A percentile compares a stretch with the other conserved stretches of the same genome.
These are phyloP conservation scores for Dittrichia graveolens DNA, from an alignment of 129 eudicot species.

Conservation along the genomic window DNA sequence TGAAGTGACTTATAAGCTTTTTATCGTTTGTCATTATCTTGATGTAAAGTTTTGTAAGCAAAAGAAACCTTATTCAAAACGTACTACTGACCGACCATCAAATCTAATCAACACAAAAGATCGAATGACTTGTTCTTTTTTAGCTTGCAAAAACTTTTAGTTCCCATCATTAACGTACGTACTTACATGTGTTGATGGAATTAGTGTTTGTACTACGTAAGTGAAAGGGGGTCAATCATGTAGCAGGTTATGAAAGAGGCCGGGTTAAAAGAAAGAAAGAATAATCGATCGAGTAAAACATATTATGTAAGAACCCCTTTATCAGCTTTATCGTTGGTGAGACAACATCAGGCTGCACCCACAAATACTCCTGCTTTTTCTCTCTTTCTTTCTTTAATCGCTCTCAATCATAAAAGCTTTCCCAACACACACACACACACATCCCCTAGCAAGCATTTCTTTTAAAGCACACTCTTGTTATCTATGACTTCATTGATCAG, in stretches of 20 bases:
- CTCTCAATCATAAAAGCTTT: conserved; percentile 44
- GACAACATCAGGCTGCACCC: conserved; percentile 48
- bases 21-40: conserved; percentile 29
- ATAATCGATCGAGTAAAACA: conserved; percentile 24
- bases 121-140: conserved; percentile 7
- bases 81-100: conserved; percentile 20
- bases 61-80: conserved; percentile 23
- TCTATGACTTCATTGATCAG: conserved; percentile 33
- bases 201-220: conserved; percentile 23
- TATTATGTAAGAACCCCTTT: conserved; percentile 38
- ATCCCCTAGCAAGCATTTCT: background rate
- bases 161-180: conserved; percentile 35
- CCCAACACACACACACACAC: conserved; percentile 28
- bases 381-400: conserved; percentile 36
- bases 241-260: conserved; percentile 28
- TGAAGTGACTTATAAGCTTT: background rate
- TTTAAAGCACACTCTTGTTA: conserved; percentile 34
- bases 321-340: conserved; percentile 51
- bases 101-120: conserved; percentile 23
- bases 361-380: conserved; percentile 43
- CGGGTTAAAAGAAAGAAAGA: conserved; percentile 35
- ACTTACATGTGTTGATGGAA: conserved; percentile 24
- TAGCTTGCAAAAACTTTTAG: conserved; percentile 30
- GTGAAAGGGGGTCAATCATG: conserved; percentile 35
- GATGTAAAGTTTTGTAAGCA: conserved; percentile 34